Conservation (phyloP, 75 land plant genomes). For the Pinus tabuliformis region DNA sequence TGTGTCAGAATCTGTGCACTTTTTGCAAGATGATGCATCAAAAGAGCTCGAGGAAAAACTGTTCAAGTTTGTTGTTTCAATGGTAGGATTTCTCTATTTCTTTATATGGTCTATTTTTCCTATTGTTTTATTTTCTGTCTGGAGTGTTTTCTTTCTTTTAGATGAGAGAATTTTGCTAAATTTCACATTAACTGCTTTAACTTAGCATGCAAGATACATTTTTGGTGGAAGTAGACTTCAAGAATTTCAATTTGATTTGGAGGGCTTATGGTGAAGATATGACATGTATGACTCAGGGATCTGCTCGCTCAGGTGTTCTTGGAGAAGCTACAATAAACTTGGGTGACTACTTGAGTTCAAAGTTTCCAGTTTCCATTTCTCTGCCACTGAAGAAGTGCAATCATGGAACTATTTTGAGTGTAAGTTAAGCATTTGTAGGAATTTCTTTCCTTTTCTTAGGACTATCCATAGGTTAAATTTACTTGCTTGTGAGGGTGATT, state of each 20-base stretch:
- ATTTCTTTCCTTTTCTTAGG: not conserved
- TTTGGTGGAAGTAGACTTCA: not conserved
- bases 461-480: not conserved
- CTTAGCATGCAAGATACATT: not conserved
- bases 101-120: constrained; percentile 3
- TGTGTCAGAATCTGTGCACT: constrained; percentile 65
- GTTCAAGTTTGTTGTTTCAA: constrained; percentile 68
- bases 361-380: constrained; percentile 35
- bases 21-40: constrained; percentile 43
- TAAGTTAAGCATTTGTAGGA: constrained; percentile 19
- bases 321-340: constrained; percentile 78
- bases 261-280: not conserved
- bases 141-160: not conserved
- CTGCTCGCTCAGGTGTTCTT: constrained; percentile 65
- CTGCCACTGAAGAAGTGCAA: constrained; percentile 72
- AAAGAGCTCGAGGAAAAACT: constrained; percentile 57
- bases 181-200: constrained; percentile 3
- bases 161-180: not conserved
- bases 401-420: constrained; percentile 75
- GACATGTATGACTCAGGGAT: constrained; percentile 47
- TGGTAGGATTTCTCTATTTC: constrained; percentile 38
- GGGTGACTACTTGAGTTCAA: constrained; percentile 48
- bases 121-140: not conserved
- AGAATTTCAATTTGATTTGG: not conserved
- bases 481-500: not conserved